These are phyloP conservation scores for Bipolaris victoriae DNA, from an alignment of 2,329 filamentous ascomycete species.

Conservation along the genomic window DNA sequence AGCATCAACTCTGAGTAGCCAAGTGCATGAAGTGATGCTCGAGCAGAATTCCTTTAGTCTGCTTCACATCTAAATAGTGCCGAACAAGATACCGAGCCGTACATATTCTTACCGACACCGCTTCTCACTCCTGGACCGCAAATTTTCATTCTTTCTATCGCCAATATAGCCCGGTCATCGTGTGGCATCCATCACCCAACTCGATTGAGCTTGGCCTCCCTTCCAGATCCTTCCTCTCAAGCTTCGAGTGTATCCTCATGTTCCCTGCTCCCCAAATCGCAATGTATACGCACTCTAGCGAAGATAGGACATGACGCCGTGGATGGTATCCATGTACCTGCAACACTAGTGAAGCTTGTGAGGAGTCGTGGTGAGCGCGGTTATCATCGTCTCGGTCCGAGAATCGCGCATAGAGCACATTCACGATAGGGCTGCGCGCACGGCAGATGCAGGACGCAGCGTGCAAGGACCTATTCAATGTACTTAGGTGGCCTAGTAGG, in stretches of 20 bases:
- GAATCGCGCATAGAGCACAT: background rate
- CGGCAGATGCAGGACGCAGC: constrained; percentile 2
- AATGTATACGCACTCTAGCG: background rate
- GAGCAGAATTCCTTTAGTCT: constrained; percentile 1
- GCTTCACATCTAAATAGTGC: constrained; percentile 1
- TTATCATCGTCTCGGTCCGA: background rate
- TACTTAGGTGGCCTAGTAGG: background rate
- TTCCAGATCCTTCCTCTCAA: background rate
- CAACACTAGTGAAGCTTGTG: background rate
- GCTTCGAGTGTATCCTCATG: background rate
- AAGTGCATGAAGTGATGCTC: background rate
- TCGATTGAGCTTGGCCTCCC: background rate
- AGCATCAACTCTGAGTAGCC: background rate
- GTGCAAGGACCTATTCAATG: background rate
- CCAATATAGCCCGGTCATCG: background rate
- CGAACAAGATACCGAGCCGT: constrained; percentile 4
- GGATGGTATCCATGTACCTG: background rate
- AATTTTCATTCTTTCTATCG: background rate
- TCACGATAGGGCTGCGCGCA: background rate
- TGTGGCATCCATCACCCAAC: background rate
- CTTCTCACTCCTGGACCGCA: background rate
- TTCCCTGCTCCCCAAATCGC: background rate
- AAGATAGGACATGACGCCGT: background rate
- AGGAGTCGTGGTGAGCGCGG: background rate
- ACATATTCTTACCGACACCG: constrained; percentile 7